Percentiles rank a stretch among this genome's conserved stretches.
Evolutionary conservation across 2,329 filamentous ascomycete species (phyloP).

Genomic region (Dothistroma pini): DNA sequence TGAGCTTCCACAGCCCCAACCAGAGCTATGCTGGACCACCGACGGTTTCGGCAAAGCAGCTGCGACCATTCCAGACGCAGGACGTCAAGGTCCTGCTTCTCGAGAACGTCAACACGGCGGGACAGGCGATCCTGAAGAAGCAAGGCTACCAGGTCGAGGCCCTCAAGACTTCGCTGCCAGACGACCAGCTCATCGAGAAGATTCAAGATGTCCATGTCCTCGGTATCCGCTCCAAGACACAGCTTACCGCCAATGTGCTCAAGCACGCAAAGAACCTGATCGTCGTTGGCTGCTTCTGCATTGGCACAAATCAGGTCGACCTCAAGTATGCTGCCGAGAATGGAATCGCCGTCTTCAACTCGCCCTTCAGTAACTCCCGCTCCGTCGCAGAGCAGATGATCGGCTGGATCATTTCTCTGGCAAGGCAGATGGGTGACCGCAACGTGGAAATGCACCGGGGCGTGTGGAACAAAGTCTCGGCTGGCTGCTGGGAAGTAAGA

Average conservation of each 20-base stretch:
- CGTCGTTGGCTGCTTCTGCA: conserved; percentile 97
- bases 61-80: conserved; percentile 93
- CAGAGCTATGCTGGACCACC: conserved; percentile 49
- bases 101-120: conserved; percentile 93
- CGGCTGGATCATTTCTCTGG: conserved; percentile 84
- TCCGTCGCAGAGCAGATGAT: conserved; percentile 97
- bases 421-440: conserved; percentile 87
- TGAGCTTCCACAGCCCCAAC: conserved; percentile 70
- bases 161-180: conserved; percentile 81
- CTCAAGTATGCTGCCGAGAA: conserved; percentile 75
- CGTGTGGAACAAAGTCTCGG: conserved; percentile 97
- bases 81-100: conserved; percentile 95
- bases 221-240: conserved; percentile 97
- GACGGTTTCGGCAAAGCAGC: conserved; percentile 60
- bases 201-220: conserved; percentile 98
- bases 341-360: conserved; percentile 98
- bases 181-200: conserved; percentile 94
- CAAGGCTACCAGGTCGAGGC: conserved; percentile 97
- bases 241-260: conserved; percentile 80
- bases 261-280: conserved; percentile 89
- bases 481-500: conserved; percentile 95
- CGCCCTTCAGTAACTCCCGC: conserved; percentile 95
- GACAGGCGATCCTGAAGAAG: conserved; percentile 71
- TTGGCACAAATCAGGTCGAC: conserved; percentile 94
- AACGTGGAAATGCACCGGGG: conserved; percentile 92